phyloP scores from a whole-genome alignment of 768 basidiomycete genomes.

The Boletus patriciae region DNA sequence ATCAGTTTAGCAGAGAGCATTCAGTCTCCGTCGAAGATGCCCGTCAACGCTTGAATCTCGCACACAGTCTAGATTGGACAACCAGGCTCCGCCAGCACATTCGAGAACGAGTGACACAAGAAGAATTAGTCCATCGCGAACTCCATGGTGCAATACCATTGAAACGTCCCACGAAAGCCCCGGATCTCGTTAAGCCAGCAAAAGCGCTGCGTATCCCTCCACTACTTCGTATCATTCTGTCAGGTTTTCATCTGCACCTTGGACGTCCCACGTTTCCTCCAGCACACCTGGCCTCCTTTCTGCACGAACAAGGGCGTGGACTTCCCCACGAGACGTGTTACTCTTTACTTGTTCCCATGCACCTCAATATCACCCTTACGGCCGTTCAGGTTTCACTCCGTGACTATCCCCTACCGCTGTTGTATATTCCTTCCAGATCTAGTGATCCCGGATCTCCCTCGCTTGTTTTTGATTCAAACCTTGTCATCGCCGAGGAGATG shows the following conservation, averaged over 20 bases:
- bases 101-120: conserved; percentile 49
- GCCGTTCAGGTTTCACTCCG: conserved; percentile 66
- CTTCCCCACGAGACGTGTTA: conserved; percentile 71
- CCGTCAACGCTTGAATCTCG: conserved; percentile 59
- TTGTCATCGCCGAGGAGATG: conserved; percentile 88
- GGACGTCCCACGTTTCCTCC: conserved; percentile 59
- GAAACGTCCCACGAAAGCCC: conserved; percentile 34
- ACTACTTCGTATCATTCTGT: conserved; percentile 64
- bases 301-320: conserved; percentile 64
- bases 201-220: conserved; percentile 50
- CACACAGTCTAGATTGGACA: conserved; percentile 75
- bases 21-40: conserved; percentile 74
- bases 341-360: conserved; percentile 80
- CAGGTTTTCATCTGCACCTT: conserved; percentile 57
- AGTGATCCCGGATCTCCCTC: conserved; percentile 38
- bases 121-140: conserved; percentile 46
- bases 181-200: conserved; percentile 46
- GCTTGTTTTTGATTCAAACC: conserved; percentile 68
- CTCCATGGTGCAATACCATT: conserved; percentile 41
- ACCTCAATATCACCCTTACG: conserved; percentile 66
- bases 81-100: conserved; percentile 50
- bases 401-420: conserved; percentile 85
- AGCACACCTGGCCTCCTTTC: conserved; percentile 57
- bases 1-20: conserved; percentile 62
- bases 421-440: conserved; percentile 61